Percentiles rank a stretch among this genome's conserved stretches.
phyloP scores from a whole-genome alignment of 176 grass and related monocot genomes.

The Microstegium vimineum region DNA sequence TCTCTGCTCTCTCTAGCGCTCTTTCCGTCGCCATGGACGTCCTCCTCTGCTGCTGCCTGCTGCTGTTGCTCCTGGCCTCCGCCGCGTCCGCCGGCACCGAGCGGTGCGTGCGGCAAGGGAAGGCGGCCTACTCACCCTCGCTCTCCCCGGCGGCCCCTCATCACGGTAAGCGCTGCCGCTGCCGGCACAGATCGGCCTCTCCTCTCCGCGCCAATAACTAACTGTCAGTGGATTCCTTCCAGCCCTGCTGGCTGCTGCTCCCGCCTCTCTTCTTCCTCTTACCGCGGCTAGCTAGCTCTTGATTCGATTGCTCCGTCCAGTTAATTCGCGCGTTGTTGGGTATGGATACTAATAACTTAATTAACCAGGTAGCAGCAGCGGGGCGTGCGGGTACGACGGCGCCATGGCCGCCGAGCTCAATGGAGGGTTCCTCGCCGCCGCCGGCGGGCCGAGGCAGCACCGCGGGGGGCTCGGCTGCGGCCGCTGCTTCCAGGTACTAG shows the following conservation, averaged over 20 bases:
- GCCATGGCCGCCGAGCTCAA: slow-evolving; percentile 58
- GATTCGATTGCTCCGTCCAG: background rate
- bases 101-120: slow-evolving; percentile 42
- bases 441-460: slow-evolving; percentile 44
- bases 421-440: slow-evolving; percentile 65
- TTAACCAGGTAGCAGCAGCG: slow-evolving; percentile 20
- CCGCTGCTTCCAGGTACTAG: slow-evolving; percentile 78
- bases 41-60: background rate
- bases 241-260: no score
- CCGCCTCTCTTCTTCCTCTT: no score
- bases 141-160: slow-evolving; percentile 10
- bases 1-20: background rate
- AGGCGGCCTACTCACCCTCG: slow-evolving; percentile 44
- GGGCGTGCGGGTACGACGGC: slow-evolving; percentile 67
- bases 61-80: background rate
- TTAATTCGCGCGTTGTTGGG: background rate
- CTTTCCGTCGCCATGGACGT: slow-evolving; percentile 15
- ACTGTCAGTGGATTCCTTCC: no score
- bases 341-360: no score
- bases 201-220: no score
- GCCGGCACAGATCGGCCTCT: no score
- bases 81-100: slow-evolving; percentile 22
- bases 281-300: no score
- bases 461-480: slow-evolving; percentile 67
- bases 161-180: no score